Evolutionary conservation across 805 yeast genomes (phyloP), one percentile per base, ranked within the genome.

Genomic region (Ogataea angusta): DNA sequence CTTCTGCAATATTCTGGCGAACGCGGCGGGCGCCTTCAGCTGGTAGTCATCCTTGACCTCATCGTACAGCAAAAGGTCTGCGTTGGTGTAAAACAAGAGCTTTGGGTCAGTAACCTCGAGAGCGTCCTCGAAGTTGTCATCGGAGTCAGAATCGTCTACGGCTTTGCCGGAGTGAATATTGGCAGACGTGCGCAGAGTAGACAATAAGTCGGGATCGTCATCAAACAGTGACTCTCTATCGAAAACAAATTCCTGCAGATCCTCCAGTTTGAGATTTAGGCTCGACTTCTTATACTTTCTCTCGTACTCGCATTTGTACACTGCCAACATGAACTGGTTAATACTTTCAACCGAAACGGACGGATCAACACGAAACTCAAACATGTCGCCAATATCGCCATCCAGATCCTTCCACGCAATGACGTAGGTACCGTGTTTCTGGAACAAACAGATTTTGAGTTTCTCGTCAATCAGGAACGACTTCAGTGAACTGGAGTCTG

Each of bases 351-450:
- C 53, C 7, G 77, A 67, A n/a, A 80, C 75, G 10, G 73, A 72
- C 34, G 72, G 73, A 46, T 80, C 86, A 36, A 87, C 76, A 16
- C 84, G 72, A 63, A 86, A 90, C 62, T 89, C 95, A 61, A 83
- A 88, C 47, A 70, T 66, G 55, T 90, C 97, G 17, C 88, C 96
- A 5, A 72, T 70, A 53, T 90, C 96, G n/a, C 96, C 96, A 31
- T 79, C 80, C 26, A 78, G 57, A 59, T 93, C 96, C 10, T 66
- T 70, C 98, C 98, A 91, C 0, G 82, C 69, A 19, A 91, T 73
- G 2, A 81, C 78, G 28, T 70, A 64, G 4, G 73, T 66, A 26
- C 77, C 75, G 29, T 68, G 62, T 38, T 74, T 73, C 42, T 74
- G 68, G 42, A 68, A 69, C 42, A 75, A 70, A 43, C 77, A 70